Conservation (phyloP, 1,284 basidiomycete species). For the Puccinia polysora region DNA sequence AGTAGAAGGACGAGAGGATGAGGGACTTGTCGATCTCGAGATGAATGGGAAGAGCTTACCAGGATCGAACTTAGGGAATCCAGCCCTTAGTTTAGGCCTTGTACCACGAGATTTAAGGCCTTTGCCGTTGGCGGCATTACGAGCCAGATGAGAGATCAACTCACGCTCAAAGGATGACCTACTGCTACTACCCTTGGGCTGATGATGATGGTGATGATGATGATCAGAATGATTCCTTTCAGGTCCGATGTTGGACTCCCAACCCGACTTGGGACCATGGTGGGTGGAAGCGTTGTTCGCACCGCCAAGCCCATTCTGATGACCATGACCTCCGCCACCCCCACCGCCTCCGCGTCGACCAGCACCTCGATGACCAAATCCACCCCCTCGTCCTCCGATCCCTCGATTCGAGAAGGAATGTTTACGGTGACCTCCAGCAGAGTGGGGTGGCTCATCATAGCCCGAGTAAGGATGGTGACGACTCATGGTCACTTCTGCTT, state of each 20-base stretch:
- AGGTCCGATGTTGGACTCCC: background rate
- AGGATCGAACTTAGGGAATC: conserved; percentile 1
- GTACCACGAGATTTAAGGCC: background rate
- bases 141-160: conserved; percentile 3
- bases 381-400: background rate
- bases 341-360: conserved; percentile 4
- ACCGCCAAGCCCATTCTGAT: background rate
- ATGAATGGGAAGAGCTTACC: conserved; percentile 1
- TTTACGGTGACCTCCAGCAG: conserved; percentile 47
- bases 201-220: conserved; percentile 1
- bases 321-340: background rate
- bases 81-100: background rate
- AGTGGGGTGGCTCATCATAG: conserved; percentile 60
- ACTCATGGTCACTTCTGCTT: conserved; percentile 63
- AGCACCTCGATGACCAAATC: background rate
- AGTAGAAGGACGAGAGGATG: background rate
- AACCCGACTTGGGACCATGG: conserved; percentile 1
- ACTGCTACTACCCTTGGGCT: background rate
- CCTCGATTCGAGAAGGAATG: conserved; percentile 2
- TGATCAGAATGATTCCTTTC: background rate
- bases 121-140: background rate
- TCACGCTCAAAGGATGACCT: conserved; percentile 16
- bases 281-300: background rate
- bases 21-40: background rate
- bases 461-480: conserved; percentile 77